Evolutionary conservation across 495 filamentous ascomycete genomes (phyloP).

Genomic region (Oleoguttula mirabilis): DNA sequence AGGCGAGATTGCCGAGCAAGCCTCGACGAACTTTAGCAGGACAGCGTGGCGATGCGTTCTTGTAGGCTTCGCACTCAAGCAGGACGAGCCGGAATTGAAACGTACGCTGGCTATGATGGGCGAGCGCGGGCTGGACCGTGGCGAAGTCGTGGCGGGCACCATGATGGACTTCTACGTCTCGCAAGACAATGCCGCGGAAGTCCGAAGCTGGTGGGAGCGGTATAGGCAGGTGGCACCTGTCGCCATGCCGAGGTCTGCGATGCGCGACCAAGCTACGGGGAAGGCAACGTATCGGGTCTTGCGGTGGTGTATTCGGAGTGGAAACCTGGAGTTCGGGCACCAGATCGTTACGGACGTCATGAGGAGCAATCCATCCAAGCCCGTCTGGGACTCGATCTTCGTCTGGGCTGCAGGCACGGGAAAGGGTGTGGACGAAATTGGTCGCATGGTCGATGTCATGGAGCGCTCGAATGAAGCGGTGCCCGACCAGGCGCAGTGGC

Average conservation of each 20-base stretch:
- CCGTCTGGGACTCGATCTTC: conserved; percentile 56
- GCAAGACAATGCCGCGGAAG: not conserved
- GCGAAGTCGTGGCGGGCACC: not conserved
- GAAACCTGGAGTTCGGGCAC: conserved; percentile 51
- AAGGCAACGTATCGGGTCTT: conserved; percentile 35
- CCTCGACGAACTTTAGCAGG: no score
- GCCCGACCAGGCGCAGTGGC: conserved; percentile 19
- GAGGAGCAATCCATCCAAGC: conserved; percentile 35
- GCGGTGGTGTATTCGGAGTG: conserved; percentile 43
- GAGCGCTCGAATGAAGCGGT: conserved; percentile 33
- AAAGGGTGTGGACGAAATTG: conserved; percentile 56
- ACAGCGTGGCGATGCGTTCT: not conserved
- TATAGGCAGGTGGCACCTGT: no score
- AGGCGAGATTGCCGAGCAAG: no score
- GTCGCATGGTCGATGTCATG: conserved; percentile 55
- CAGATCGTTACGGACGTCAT: conserved; percentile 49
- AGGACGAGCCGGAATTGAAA: not conserved
- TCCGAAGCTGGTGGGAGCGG: not conserved
- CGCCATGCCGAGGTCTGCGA: no score
- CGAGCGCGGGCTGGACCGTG: not conserved
- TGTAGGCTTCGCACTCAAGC: not conserved
- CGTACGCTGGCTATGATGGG: not conserved
- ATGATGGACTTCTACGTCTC: not conserved
- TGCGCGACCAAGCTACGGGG: no score
- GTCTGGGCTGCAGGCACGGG: conserved; percentile 65